Conservation (phyloP, 1,284 basidiomycete genomes). For the Rhodotorula sp. region DNA sequence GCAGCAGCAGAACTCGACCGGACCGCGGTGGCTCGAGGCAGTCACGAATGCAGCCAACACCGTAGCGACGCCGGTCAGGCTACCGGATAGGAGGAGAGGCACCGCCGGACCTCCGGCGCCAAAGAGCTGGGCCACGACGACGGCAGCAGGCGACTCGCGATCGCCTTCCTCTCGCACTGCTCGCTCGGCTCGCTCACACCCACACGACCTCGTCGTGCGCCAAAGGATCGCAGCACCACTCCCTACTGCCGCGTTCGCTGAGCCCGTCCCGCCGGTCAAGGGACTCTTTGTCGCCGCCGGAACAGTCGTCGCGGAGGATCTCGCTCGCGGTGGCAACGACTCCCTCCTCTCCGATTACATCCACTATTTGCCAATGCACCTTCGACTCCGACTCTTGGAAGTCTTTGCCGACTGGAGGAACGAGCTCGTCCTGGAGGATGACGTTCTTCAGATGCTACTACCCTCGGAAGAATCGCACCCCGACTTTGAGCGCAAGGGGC, state of each 20-base stretch:
- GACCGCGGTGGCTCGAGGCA: background rate
- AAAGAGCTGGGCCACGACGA: conserved; percentile 4
- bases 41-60: background rate
- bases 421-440: background rate
- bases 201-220: conserved; percentile 2
- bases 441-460: background rate
- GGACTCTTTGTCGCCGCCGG: conserved; percentile 6
- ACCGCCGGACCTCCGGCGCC: conserved; percentile 21
- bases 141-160: background rate
- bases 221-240: conserved; percentile 9
- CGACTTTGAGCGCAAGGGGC: background rate
- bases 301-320: conserved; percentile 10
- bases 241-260: too few relatives aligned
- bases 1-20: too few relatives aligned
- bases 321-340: conserved; percentile 1
- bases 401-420: conserved; percentile 20
- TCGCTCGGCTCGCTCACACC: background rate
- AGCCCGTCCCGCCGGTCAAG: background rate
- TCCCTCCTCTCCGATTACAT: conserved; percentile 22
- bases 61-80: background rate
- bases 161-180: background rate
- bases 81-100: background rate
- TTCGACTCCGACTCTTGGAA: conserved; percentile 19
- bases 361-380: conserved; percentile 17
- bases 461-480: background rate